Conservation (phyloP, 805 yeast species). For the Komagataella mondaviorum region DNA sequence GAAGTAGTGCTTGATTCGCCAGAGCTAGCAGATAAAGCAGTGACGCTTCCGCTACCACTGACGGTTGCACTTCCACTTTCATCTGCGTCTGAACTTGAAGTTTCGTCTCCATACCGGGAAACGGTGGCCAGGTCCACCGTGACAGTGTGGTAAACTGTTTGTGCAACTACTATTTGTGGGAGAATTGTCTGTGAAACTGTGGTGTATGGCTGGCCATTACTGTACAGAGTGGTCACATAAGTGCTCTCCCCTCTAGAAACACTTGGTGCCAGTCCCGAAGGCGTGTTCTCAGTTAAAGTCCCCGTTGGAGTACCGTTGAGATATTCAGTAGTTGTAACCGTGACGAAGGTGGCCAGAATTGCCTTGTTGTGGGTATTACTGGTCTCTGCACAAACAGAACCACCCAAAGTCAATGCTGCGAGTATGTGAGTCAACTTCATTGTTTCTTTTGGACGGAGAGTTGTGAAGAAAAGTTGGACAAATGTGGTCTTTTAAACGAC, state of each 20-base stretch:
- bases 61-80: neutral
- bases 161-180: neutral
- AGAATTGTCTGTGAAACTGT: neutral
- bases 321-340: neutral
- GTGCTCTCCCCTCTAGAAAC: neutral
- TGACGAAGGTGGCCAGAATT: neutral
- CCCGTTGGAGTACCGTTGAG: neutral
- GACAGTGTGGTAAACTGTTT: neutral
- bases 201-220: neutral
- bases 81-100: neutral
- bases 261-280: neutral
- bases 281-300: neutral
- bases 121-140: neutral
- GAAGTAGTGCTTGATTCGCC: neutral
- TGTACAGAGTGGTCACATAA: neutral
- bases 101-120: neutral
- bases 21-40: neutral
- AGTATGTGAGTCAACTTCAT: neutral
- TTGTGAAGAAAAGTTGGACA: neutral
- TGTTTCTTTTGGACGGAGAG: neutral
- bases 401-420: neutral
- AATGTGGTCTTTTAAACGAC: neutral
- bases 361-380: neutral
- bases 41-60: neutral
- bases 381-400: neutral